phyloP scores from a whole-genome alignment of 768 basidiomycete species.

The Myochromella boudieri region DNA sequence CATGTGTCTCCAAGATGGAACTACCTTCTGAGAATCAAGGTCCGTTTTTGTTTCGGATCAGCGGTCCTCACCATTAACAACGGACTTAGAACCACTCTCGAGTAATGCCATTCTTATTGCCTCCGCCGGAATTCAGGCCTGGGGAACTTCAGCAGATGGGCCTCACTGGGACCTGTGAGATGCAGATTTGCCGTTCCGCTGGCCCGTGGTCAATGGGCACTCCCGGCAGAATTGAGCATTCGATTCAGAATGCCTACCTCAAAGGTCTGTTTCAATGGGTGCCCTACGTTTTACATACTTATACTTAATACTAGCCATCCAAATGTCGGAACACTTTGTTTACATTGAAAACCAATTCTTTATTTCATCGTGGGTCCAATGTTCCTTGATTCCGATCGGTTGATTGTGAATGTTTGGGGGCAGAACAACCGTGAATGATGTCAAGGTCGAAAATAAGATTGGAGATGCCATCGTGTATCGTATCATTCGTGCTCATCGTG shows the following conservation, averaged over 20 bases:
- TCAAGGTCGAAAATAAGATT: slow-evolving; percentile 88
- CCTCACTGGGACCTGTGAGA: slow-evolving; percentile 93
- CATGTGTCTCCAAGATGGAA: slow-evolving; percentile 70
- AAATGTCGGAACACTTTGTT: slow-evolving; percentile 93
- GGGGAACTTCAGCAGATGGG: slow-evolving; percentile 77
- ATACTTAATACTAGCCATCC: slow-evolving; percentile 61
- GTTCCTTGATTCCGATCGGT: not conserved
- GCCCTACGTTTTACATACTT: not conserved
- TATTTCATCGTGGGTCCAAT: slow-evolving; percentile 75
- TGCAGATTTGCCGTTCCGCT: slow-evolving; percentile 94
- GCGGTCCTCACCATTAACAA: slow-evolving; percentile 8
- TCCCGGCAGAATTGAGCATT: slow-evolving; percentile 77
- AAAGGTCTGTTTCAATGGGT: slow-evolving; percentile 55
- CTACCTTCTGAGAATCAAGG: slow-evolving; percentile 89
- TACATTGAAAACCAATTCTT: slow-evolving; percentile 98
- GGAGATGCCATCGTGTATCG: slow-evolving; percentile 92
- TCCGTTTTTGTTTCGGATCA: slow-evolving; percentile 30
- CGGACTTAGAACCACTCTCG: slow-evolving; percentile 79
- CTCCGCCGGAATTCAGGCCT: slow-evolving; percentile 88
- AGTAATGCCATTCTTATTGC: slow-evolving; percentile 89
- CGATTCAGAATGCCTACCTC: slow-evolving; percentile 92
- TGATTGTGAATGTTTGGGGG: slow-evolving; percentile 12
- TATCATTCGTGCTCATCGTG: slow-evolving; percentile 83
- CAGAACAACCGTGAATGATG: slow-evolving; percentile 82
- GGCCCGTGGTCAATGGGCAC: slow-evolving; percentile 98